A percentile compares a stretch with the other conserved stretches of the same genome.
These are phyloP conservation scores for Boletus reticuloceps DNA, from an alignment of 768 basidiomycete genomes.

Conservation along the genomic window DNA sequence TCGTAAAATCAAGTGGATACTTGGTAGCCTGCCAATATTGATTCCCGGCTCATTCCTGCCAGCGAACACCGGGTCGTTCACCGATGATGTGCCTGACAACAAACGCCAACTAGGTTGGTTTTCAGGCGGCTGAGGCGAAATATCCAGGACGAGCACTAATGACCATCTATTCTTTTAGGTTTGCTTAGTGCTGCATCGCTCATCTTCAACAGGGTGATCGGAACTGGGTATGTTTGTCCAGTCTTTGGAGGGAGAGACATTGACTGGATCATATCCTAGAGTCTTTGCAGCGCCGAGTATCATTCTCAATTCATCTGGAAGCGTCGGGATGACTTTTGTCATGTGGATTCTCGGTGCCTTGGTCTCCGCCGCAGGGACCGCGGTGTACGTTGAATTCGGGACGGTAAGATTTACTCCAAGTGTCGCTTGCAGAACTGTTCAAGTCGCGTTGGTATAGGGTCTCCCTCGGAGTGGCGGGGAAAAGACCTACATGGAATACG, in stretches of 20 bases:
- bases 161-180: conserved; percentile 5
- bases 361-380: conserved; percentile 63
- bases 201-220: conserved; percentile 75
- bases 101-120: conserved; percentile 50
- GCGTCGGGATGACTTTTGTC: conserved; percentile 62
- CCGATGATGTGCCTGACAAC: conserved; percentile 46
- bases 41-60: neutral
- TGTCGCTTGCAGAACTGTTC: neutral
- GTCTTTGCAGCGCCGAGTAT: conserved; percentile 72
- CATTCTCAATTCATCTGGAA: conserved; percentile 64
- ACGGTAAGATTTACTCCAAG: conserved; percentile 43
- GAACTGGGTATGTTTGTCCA: conserved; percentile 51
- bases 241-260: neutral
- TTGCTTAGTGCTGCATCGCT: conserved; percentile 55
- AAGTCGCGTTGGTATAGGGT: conserved; percentile 38
- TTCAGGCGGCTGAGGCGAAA: conserved; percentile 1
- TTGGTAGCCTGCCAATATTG: neutral
- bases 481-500: conserved; percentile 73
- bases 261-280: conserved; percentile 33
- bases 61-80: conserved; percentile 12
- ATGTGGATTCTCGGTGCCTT: conserved; percentile 72
- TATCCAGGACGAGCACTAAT: neutral
- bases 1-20: neutral
- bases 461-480: conserved; percentile 72
- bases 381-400: conserved; percentile 73